These are phyloP conservation scores for Chionographis japonica DNA, from an alignment of 106 monocot genomes.

Conservation along the genomic window DNA sequence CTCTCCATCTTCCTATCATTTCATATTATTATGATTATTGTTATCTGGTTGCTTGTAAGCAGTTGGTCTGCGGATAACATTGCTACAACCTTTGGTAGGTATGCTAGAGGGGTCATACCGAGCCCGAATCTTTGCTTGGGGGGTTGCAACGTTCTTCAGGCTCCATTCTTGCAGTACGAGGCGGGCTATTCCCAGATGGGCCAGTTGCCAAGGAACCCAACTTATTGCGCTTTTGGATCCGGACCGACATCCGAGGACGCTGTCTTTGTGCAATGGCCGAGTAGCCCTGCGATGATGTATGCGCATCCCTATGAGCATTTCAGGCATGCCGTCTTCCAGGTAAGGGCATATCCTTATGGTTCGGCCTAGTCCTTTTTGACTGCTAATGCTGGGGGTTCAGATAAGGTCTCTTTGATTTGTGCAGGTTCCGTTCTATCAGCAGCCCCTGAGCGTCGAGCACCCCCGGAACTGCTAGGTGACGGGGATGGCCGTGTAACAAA, in stretches of 20 bases:
- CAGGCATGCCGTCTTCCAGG: slow-evolving; percentile 62
- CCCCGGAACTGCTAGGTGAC: slow-evolving; percentile 18
- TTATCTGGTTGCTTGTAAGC: not conserved
- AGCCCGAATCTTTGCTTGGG: slow-evolving; percentile 34
- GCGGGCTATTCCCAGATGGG: slow-evolving; percentile 35
- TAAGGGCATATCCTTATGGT: slow-evolving; percentile 5
- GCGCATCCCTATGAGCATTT: slow-evolving; percentile 75
- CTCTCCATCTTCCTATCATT: too few species aligned
- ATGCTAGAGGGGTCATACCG: slow-evolving; percentile 33
- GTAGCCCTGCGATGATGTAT: slow-evolving; percentile 55
- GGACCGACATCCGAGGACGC: slow-evolving; percentile 43
- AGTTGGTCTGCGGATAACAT: not conserved
- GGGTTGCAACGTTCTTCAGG: slow-evolving; percentile 35
- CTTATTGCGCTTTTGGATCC: slow-evolving; percentile 29
- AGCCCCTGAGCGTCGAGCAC: slow-evolving; percentile 42
- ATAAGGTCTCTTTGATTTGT: not conserved
- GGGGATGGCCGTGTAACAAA: not conserved
- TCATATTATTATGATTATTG: not conserved
- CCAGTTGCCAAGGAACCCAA: slow-evolving; percentile 28
- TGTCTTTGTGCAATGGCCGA: slow-evolving; percentile 78
- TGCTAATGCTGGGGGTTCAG: not conserved
- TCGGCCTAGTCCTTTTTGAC: not conserved
- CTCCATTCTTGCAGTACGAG: slow-evolving; percentile 49
- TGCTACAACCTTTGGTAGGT: slow-evolving; percentile 40
- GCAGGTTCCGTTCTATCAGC: slow-evolving; percentile 46